Evolutionary conservation across 495 filamentous ascomycete species (phyloP), one percentile per base, ranked within the genome.

Genomic region (Penicillium argentinense): DNA sequence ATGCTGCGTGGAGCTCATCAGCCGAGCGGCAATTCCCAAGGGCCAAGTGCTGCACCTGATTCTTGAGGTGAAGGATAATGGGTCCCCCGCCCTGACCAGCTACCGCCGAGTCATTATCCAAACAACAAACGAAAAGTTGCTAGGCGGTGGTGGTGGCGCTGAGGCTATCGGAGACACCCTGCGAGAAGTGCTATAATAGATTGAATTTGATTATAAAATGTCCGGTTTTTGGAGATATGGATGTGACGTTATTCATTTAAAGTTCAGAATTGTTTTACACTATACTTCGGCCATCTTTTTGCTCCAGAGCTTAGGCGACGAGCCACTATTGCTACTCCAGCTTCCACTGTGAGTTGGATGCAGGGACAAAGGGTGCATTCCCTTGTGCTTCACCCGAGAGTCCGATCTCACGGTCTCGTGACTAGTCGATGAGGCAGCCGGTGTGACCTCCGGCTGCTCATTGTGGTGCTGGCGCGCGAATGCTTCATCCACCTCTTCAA

Each of bases 401-500:
- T 28, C 37, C 8, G 42, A 39, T 26, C 45, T 33, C 33, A 34
- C 26, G 28, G 11, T 40, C 19, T 46, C 49, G 0, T 26, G 36
- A 11, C 28, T 36, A 5, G 39, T 12, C 0, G 26, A 36, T 19
- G 11, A 17, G 4, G 13, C 29, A 3, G n/a, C n/a, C 36, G 11
- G 6, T 9, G 24, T 27, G 16, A 36, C n/a, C 22, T 56, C 53
- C 14, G 24, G 32, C 38, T 30, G 29, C 53, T 47, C 19, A 21
- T 58, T 28, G 27, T 44, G 12, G 28, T 27, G 12, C 13, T 41
- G 26, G 17, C 64, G 55, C 0, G 48, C 57, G 34, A 79, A 78
- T 9, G 76, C 64, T 12, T 70, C 65, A 28, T 77, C 75, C 5
- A 80, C 75, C 47, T 78, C 69, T 51, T 82, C 79, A 7, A 82